Evolutionary conservation across 225 moss, liverwort and hornwort species (phyloP).

Genomic region (Pseudoscleropodium purum): DNA sequence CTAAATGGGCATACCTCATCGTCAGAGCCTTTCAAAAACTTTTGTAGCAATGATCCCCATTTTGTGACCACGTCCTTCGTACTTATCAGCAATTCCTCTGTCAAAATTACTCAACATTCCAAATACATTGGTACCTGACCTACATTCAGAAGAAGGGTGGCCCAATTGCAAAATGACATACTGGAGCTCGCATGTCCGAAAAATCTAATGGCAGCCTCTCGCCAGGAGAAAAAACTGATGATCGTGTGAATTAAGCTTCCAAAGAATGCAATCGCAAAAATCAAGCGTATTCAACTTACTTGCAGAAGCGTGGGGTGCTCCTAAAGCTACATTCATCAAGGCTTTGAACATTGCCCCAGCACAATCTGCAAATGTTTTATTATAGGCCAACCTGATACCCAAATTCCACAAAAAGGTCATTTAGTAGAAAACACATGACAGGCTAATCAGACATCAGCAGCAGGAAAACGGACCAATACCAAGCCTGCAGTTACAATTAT

Average conservation of each 20-base stretch:
- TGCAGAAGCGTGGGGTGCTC: conserved; percentile 49
- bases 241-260: not conserved
- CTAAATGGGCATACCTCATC: conserved; percentile 55
- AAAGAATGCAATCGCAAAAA: not conserved
- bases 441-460: not conserved
- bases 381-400: conserved; percentile 55
- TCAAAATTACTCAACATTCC: not conserved
- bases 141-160: not conserved
- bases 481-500: not conserved
- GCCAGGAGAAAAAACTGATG: not conserved
- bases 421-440: not conserved
- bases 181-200: not conserved
- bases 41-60: conserved; percentile 72
- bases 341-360: conserved; percentile 92
- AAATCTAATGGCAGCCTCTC: not conserved
- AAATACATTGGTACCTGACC: not conserved
- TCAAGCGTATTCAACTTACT: conserved; percentile 23
- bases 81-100: conserved; percentile 63
- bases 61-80: conserved; percentile 40
- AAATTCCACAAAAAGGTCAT: not conserved
- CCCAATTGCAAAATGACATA: not conserved
- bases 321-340: conserved; percentile 61
- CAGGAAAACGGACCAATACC: not conserved
- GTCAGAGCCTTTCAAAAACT: conserved; percentile 81
- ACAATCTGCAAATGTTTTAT: conserved; percentile 90